Evolutionary conservation across 2,329 filamentous ascomycete genomes (phyloP), one percentile per base, ranked within the genome.

Genomic region (Leptodontidium sp.): DNA sequence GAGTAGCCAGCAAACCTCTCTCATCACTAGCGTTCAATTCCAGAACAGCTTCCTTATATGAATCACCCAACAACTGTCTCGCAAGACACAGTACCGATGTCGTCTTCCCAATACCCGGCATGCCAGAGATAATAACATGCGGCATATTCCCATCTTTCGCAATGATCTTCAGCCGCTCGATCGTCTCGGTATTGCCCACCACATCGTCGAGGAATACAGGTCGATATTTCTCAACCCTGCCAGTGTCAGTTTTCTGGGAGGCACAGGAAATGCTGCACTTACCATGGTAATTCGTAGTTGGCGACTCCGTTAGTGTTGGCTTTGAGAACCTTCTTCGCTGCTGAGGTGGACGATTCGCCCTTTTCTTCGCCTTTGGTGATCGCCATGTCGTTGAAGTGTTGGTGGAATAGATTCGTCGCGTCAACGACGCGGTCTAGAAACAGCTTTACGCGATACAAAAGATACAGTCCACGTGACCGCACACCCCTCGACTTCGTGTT

Each of bases 91-190:
- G 84, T 66, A 99, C 91, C 66, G 94, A 97, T 0, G 96, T 98
- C 4, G 96, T 99, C 85, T 99, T 99, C 81, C 96, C 96, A 77
- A 98, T 99, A 78, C 96, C 96, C 24, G 96, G 96, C 94, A 97
- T 98, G 69, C 96, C 96, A n/a, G 93, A 97, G 77, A 99, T 98
- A 81, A 99, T 98, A 77, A 99, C 89, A 82, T 99, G 96, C 2
- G 96, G 96, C 94, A 99, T 98, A 82, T 99, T 99, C 75, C 96
- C 96, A 83, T 98, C 96, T 81, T 94, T 96, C 58, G 96, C 94
- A 76, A 99, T 98, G 77, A 99, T 98, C 80, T 98, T 98, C 76
- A 99, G 85, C 66, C 96, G 92, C 81, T 98, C 95, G 76, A 99
- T 94, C 0, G 96, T 99, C 80, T 99, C 96, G 24, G 93, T 97